These are phyloP conservation scores for Alternaria triticina DNA, from an alignment of 2,329 filamentous ascomycete species.

Conservation along the genomic window DNA sequence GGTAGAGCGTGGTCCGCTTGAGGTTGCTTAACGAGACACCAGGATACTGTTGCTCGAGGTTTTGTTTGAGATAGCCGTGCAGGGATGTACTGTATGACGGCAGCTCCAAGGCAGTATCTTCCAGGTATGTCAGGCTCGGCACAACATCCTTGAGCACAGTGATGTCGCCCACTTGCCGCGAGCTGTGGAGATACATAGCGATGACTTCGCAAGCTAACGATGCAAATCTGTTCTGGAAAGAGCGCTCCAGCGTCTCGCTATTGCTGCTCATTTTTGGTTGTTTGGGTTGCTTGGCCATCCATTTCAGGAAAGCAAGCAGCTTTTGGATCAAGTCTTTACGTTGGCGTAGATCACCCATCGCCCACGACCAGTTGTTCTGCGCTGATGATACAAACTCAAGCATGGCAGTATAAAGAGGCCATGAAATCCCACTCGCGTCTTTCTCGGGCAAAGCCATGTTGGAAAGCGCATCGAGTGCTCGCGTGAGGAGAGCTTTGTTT, in stretches of 20 bases:
- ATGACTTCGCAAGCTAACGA: slow-evolving; percentile 86
- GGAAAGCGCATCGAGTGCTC: slow-evolving; percentile 74
- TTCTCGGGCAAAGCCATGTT: slow-evolving; percentile 69
- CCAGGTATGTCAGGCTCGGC: slow-evolving; percentile 77
- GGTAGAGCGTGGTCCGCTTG: slow-evolving; percentile 73
- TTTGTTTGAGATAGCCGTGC: slow-evolving; percentile 82
- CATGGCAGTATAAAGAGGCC: slow-evolving; percentile 70
- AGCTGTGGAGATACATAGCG: slow-evolving; percentile 87
- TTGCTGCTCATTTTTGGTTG: slow-evolving; percentile 33
- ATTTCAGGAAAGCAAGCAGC: slow-evolving; percentile 72
- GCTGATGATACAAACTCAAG: slow-evolving; percentile 86
- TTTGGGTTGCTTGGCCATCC: slow-evolving; percentile 37
- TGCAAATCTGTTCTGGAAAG: slow-evolving; percentile 64
- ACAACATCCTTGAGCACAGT: slow-evolving; percentile 74
- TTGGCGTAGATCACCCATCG: slow-evolving; percentile 77
- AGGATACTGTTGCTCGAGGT: slow-evolving; percentile 79
- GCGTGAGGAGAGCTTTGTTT: slow-evolving; percentile 72
- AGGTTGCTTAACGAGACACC: slow-evolving; percentile 78
- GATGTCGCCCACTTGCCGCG: slow-evolving; percentile 75
- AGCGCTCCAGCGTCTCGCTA: slow-evolving; percentile 28
- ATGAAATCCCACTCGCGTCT: slow-evolving; percentile 36
- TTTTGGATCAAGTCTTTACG: slow-evolving; percentile 75
- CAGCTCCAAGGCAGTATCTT: slow-evolving; percentile 78
- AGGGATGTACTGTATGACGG: slow-evolving; percentile 85
- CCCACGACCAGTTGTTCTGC: slow-evolving; percentile 96